A percentile compares a stretch with the other conserved stretches of the same genome.
These are phyloP conservation scores for Candida nemodendra DNA, from an alignment of 805 yeast species.

Conservation along the genomic window DNA sequence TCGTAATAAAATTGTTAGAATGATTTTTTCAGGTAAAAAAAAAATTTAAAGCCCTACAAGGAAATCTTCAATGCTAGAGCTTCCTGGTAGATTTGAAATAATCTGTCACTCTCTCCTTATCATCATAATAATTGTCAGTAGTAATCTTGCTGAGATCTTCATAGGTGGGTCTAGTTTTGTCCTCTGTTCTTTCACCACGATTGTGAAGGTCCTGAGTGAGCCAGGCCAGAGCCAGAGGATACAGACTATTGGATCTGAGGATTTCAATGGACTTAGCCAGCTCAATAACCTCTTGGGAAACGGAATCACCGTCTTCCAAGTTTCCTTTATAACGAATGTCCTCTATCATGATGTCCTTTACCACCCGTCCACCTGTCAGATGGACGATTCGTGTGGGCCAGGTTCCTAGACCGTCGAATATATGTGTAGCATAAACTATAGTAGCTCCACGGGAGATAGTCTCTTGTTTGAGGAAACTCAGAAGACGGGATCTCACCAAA, in stretches of 20 bases:
- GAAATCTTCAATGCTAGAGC: too few relatives aligned
- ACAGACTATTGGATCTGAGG: constrained; percentile 51
- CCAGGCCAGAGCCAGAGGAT: constrained; percentile 76
- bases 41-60: too few relatives aligned
- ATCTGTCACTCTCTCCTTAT: constrained; percentile 41
- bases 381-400: constrained; percentile 91
- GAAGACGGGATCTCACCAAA: constrained; percentile 72
- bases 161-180: constrained; percentile 48
- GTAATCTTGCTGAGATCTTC: constrained; percentile 48
- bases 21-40: too few relatives aligned
- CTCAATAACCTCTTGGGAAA: constrained; percentile 13
- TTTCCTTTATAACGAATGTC: constrained; percentile 34
- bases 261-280: constrained; percentile 32
- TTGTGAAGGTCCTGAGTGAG: constrained; percentile 47
- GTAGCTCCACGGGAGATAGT: constrained; percentile 68
- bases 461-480: constrained; percentile 71
- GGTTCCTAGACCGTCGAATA: constrained; percentile 87
- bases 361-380: constrained; percentile 61
- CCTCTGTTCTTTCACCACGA: constrained; percentile 56
- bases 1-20: too few relatives aligned
- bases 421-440: constrained; percentile 92
- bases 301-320: constrained; percentile 3
- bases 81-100: constrained; percentile 53
- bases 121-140: constrained; percentile 43
- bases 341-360: constrained; percentile 35